These are phyloP conservation scores for Fraxinus greggii DNA, from an alignment of 305 asterid genomes.

Conservation along the genomic window DNA sequence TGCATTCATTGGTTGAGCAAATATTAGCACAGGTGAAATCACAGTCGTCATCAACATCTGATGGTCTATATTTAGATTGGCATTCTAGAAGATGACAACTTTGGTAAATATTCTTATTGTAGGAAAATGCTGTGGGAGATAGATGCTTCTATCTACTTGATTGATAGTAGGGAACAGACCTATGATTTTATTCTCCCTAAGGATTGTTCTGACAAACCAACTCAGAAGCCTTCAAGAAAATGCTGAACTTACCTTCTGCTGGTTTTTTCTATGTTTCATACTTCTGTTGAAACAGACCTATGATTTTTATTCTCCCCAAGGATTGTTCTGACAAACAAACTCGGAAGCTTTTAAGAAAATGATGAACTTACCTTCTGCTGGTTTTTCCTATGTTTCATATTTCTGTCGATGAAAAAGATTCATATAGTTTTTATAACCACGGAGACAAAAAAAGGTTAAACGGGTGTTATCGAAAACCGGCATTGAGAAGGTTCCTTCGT, in stretches of 20 bases:
- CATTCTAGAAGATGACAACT: constrained; percentile 62
- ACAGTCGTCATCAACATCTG: constrained; percentile 67
- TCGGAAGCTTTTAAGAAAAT: constrained; percentile 44
- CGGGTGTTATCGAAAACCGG: constrained; percentile 34
- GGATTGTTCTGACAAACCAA: constrained; percentile 35
- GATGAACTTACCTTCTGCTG: constrained; percentile 36
- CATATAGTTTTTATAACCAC: constrained; percentile 38
- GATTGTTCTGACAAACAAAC: constrained; percentile 33
- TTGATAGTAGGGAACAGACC: constrained; percentile 42
- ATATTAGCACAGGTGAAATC: constrained; percentile 50
- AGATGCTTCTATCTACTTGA: constrained; percentile 37
- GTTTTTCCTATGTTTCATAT: constrained; percentile 25
- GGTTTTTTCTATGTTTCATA: constrained; percentile 27
- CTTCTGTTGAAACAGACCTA: constrained; percentile 37
- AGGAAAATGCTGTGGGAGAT: constrained; percentile 51
- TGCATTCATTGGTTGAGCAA: constrained; percentile 48
- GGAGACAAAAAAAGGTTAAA: constrained; percentile 28
- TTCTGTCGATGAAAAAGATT: constrained; percentile 38
- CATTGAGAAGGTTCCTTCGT: constrained; percentile 38
- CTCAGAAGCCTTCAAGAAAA: constrained; percentile 44
- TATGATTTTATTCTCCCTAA: constrained; percentile 61
- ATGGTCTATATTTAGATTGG: constrained; percentile 89
- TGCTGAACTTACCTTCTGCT: constrained; percentile 33
- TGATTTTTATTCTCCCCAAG: constrained; percentile 59
- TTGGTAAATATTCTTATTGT: constrained; percentile 40